phyloP scores from a whole-genome alignment of 306 rosid species.

The Albizia julibrissin region DNA sequence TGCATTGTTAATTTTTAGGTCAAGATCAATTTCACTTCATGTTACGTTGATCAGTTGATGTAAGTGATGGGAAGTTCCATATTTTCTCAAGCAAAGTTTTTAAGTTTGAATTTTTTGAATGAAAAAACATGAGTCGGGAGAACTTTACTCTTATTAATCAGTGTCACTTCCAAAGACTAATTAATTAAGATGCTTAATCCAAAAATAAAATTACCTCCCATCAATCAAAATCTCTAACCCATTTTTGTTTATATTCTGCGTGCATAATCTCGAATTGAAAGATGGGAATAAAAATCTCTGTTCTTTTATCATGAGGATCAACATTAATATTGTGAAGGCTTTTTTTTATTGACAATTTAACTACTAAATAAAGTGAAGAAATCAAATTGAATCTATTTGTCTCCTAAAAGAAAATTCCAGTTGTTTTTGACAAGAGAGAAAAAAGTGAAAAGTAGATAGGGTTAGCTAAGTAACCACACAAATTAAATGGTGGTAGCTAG shows the following conservation, averaged over 20 bases:
- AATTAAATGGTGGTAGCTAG: background rate
- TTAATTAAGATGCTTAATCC: background rate
- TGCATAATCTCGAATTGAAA: background rate
- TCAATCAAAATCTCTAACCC: slow-evolving; percentile 19
- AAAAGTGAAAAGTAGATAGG: background rate
- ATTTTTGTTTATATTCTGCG: background rate
- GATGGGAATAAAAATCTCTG: background rate
- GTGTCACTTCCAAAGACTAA: background rate
- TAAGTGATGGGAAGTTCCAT: background rate
- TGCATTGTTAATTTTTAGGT: background rate
- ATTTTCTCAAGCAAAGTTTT: background rate
- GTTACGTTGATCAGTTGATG: background rate
- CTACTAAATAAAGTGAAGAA: slow-evolving; percentile 15
- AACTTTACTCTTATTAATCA: background rate
- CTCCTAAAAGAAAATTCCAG: background rate
- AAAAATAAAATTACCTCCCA: background rate
- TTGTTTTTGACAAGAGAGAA: slow-evolving; percentile 20
- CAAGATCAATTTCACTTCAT: background rate
- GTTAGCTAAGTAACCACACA: slow-evolving; percentile 20
- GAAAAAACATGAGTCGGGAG: background rate
- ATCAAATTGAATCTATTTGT: slow-evolving; percentile 18
- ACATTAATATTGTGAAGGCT: slow-evolving; percentile 8
- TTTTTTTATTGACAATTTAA: background rate
- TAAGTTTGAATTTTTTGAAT: background rate
- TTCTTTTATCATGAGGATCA: background rate